Conservation (phyloP, 2,329 filamentous ascomycete genomes). For the Fusarium sp. region DNA sequence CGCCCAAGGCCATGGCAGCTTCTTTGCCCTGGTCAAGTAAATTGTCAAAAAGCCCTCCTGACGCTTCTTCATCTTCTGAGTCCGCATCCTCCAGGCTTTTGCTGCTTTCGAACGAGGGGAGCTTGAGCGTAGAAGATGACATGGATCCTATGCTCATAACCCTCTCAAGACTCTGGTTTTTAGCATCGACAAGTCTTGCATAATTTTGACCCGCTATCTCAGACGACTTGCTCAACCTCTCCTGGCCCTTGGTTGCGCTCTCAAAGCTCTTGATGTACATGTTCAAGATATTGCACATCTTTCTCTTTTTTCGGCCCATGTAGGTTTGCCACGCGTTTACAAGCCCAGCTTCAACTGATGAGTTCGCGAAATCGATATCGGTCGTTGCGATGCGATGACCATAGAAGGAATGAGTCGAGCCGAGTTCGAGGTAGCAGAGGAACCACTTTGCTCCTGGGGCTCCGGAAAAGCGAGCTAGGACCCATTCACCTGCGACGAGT, state of each 20-base stretch:
- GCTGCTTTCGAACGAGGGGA: neutral
- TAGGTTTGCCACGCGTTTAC: constrained; percentile 3
- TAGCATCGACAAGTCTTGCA: neutral
- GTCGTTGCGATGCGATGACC: constrained; percentile 3
- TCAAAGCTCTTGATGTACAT: neutral
- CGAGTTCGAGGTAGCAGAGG: constrained; percentile 6
- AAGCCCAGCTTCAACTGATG: constrained; percentile 3
- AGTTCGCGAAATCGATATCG: constrained; percentile 5
- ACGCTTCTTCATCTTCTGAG: neutral
- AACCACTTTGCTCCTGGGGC: constrained; percentile 10
- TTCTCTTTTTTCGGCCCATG: constrained; percentile 9
- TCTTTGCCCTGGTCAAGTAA: constrained; percentile 12
- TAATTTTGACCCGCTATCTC: constrained; percentile 2
- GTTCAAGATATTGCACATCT: constrained; percentile 12
- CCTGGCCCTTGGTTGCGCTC: neutral
- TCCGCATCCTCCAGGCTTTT: neutral
- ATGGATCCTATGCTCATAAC: constrained; percentile 5
- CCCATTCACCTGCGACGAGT: constrained; percentile 12
- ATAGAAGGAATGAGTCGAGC: constrained; percentile 7
- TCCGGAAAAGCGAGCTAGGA: constrained; percentile 1
- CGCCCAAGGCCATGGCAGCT: constrained; percentile 3
- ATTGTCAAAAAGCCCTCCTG: neutral
- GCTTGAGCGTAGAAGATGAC: neutral
- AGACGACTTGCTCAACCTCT: neutral
- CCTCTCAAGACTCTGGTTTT: constrained; percentile 2